Evolutionary conservation across 345 rosid species (phyloP), one percentile per base, ranked within the genome.

Genomic region (Bruguiera sexangula): DNA sequence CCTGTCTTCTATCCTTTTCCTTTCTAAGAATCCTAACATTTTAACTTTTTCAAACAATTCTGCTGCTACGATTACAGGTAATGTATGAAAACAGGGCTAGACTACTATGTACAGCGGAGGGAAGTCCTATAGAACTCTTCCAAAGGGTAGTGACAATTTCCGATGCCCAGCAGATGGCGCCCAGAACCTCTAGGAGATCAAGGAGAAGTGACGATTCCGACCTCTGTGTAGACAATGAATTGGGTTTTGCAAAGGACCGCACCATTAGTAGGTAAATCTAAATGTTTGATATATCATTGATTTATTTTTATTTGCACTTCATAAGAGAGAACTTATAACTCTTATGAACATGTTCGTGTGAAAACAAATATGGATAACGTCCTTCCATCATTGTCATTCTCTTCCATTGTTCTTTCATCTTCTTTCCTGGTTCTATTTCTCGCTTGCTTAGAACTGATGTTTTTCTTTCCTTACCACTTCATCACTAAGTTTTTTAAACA

Each of bases 221-320:
- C 66, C 84, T 95, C 34, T 95, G 99, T 18, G 97, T 95, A 10
- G 99, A 95, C 78, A 92, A 92, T 30, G 99, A 95, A 75, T 68
- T 95, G 77, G 99, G 97, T 59, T 95, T 95, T n/a, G 96, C 89
- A 4, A 95, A 95, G 81, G 99, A 95, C 46, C 91, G 99, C 77
- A 92, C 99, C 68, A 85, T 95, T 74, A 95, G 99, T 67, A 86
- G 99, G 99, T 92, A 82, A 26, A 57, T 59, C 22, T 31, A 26
- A 39, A 20, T 65, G 62, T 39, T 63, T 2, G 16, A 10, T 26
- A 20, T 56, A 21, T 56, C 60, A 56, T 13, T 56, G 11, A 24
- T 27, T 43, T 13, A 13, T 13, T 43, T 13, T 43, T 13, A 43
- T 43, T 3, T 43, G 50, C 18, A 11, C 19, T 43, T 43, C 5